phyloP scores from a whole-genome alignment of 371 early-diverging fungal species.

The Blyttiomyces sp. region DNA sequence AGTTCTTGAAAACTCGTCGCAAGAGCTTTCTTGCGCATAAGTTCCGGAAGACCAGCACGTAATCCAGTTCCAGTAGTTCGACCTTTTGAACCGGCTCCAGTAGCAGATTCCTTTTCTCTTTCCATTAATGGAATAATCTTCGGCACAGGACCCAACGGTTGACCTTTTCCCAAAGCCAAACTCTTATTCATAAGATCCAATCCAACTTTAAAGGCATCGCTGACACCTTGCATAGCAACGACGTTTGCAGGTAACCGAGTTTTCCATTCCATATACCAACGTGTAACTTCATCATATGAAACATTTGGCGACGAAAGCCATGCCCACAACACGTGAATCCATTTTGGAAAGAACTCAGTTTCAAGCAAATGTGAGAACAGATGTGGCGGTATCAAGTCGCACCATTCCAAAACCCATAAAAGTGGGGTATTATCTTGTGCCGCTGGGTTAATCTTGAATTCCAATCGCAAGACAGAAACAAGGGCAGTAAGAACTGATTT shows the following conservation, averaged over 20 bases:
- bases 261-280: constrained; percentile 80
- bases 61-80: too few relatives aligned
- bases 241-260: constrained; percentile 52
- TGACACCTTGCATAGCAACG: constrained; percentile 37
- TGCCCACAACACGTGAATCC: constrained; percentile 61
- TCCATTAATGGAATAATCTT: constrained; percentile 20
- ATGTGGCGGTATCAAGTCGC: constrained; percentile 50
- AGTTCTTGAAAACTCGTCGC: constrained; percentile 46
- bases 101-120: not conserved
- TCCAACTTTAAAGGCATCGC: constrained; percentile 59
- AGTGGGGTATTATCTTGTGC: constrained; percentile 59
- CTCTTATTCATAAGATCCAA: constrained; percentile 66
- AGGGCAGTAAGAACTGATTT: constrained; percentile 71
- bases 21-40: constrained; percentile 14
- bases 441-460: constrained; percentile 73
- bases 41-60: constrained; percentile 17
- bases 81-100: not conserved
- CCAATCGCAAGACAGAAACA: constrained; percentile 52
- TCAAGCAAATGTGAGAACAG: constrained; percentile 62
- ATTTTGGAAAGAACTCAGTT: constrained; percentile 74
- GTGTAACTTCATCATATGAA: constrained; percentile 58
- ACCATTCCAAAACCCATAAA: constrained; percentile 63
- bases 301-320: constrained; percentile 59
- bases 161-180: constrained; percentile 21
- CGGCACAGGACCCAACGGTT: constrained; percentile 14